Evolutionary conservation across 345 rosid genomes (phyloP).

Genomic region (Diplotaxis tenuifolia): DNA sequence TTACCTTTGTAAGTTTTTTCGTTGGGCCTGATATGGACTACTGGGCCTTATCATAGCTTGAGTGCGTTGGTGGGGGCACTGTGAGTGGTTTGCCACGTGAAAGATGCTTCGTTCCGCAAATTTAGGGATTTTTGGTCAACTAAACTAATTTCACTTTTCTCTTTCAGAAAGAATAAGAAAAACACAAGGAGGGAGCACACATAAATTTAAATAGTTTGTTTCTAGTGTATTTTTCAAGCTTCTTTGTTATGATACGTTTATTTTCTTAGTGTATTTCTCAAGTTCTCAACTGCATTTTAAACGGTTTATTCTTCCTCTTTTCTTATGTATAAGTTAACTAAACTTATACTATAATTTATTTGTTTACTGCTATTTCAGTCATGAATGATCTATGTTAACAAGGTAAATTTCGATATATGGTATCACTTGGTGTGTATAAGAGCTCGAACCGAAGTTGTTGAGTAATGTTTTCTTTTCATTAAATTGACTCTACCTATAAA

Average conservation of each 20-base stretch:
- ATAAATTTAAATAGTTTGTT: neutral
- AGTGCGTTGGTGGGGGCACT: conserved; percentile 12
- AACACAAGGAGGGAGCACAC: neutral
- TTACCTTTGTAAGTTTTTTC: neutral
- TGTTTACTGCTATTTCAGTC: neutral
- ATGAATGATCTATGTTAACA: neutral
- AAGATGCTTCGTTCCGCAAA: conserved; percentile 24
- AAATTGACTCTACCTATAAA: neutral
- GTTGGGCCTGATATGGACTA: conserved; percentile 2
- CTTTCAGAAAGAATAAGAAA: neutral
- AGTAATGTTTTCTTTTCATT: neutral
- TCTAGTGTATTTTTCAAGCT: neutral
- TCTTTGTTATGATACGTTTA: neutral
- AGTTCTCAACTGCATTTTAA: neutral
- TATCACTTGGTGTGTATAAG: neutral
- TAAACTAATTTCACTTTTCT: neutral
- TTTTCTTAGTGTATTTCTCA: neutral
- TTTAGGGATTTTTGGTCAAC: conserved; percentile 32
- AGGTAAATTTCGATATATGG: neutral
- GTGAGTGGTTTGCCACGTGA: conserved; percentile 30
- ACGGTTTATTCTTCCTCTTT: neutral
- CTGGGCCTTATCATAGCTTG: neutral
- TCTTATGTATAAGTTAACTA: neutral
- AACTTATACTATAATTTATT: neutral
- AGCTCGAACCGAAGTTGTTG: neutral